These are phyloP conservation scores for Larix sibirica DNA, from an alignment of 83 land plant genomes.

Conservation along the genomic window DNA sequence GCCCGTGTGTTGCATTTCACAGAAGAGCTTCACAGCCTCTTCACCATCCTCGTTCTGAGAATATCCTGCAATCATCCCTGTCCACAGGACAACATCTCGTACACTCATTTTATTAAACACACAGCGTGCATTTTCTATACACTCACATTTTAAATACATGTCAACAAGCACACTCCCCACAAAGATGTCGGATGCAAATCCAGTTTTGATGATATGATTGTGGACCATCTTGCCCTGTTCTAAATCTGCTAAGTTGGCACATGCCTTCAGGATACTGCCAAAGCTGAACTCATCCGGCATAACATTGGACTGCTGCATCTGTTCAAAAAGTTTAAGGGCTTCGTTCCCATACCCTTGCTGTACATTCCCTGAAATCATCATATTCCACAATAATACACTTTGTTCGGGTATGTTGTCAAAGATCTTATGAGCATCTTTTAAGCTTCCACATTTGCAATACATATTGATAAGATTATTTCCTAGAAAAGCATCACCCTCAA, in stretches of 20 bases:
- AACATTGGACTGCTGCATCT: conserved; percentile 30
- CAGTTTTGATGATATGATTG: conserved; percentile 40
- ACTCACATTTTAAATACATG: conserved; percentile 63
- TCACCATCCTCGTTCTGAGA: conserved; percentile 31
- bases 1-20: conserved; percentile 30
- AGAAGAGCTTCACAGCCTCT: conserved; percentile 25
- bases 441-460: not conserved
- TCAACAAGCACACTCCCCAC: conserved; percentile 49
- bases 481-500: not conserved
- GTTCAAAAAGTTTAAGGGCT: conserved; percentile 24
- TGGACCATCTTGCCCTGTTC: conserved; percentile 52
- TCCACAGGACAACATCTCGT: conserved; percentile 41
- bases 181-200: conserved; percentile 24
- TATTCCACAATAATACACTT: conserved; percentile 44
- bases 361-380: conserved; percentile 48
- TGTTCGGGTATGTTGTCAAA: conserved; percentile 33
- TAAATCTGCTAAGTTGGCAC: conserved; percentile 38
- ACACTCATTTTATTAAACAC: conserved; percentile 44
- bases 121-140: conserved; percentile 20
- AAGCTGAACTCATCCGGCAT: conserved; percentile 37
- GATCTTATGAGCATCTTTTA: conserved; percentile 26
- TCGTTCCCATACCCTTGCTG: conserved; percentile 26
- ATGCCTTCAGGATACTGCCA: conserved; percentile 33
- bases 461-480: not conserved
- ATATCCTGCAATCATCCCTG: conserved; percentile 45